Conservation (phyloP, 192 early-diverging fungal species). For the Spinellus fusiger region DNA sequence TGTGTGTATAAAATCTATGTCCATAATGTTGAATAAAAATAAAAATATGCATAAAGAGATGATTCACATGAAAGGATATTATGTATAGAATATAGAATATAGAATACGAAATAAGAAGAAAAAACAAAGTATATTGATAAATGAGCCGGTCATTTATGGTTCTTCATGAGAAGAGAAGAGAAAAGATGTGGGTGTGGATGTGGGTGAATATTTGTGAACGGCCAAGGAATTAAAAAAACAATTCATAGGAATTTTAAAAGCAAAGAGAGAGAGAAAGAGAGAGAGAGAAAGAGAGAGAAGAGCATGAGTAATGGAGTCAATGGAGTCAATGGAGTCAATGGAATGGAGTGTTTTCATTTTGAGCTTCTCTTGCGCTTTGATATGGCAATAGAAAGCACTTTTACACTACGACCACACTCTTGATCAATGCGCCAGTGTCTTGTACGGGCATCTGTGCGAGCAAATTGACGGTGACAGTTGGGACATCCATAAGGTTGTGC, state of each 20-base stretch:
- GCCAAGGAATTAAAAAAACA: not conserved
- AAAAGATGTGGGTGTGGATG: too few relatives aligned
- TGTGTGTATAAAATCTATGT: too few relatives aligned
- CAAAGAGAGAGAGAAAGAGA: not conserved
- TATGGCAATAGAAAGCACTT: not conserved
- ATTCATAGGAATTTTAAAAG: not conserved
- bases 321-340: not conserved
- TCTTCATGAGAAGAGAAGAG: too few relatives aligned
- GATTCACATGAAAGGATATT: too few relatives aligned
- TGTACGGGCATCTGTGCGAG: conserved; percentile 11
- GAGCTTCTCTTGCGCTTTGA: too few relatives aligned
- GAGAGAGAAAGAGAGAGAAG: not conserved
- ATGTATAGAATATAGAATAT: too few relatives aligned
- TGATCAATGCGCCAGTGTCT: conserved; percentile 13
- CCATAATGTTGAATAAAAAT: too few relatives aligned
- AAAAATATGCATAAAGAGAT: too few relatives aligned
- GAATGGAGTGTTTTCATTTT: too few relatives aligned
- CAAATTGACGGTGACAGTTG: conserved; percentile 5
- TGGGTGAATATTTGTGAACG: not conserved
- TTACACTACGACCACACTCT: not conserved
- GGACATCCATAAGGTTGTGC: conserved; percentile 15
- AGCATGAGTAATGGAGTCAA: not conserved
- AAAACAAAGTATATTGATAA: too few relatives aligned
- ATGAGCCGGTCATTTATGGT: too few relatives aligned
- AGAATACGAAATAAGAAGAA: too few relatives aligned